Evolutionary conservation across 306 rosid genomes (phyloP).

Genomic region (Senna tora): DNA sequence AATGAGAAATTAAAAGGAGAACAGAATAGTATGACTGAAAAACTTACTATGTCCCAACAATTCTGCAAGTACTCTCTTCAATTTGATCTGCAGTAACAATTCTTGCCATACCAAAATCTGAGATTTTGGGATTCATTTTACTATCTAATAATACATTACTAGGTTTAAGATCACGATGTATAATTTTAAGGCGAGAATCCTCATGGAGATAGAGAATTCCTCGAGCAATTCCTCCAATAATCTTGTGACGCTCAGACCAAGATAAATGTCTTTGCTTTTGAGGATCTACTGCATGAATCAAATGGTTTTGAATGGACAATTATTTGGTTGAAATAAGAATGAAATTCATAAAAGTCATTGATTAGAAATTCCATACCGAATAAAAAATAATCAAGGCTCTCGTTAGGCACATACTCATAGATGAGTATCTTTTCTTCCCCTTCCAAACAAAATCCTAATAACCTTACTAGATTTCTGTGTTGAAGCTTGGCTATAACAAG

Average conservation of each 20-base stretch:
- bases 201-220: constrained; percentile 49
- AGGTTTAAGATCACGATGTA: constrained; percentile 54
- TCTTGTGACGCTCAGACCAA: constrained; percentile 45
- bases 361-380: constrained; percentile 40
- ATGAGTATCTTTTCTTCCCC: constrained; percentile 59
- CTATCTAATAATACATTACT: constrained; percentile 45
- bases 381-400: constrained; percentile 56
- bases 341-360: not conserved
- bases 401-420: constrained; percentile 57
- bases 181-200: constrained; percentile 48
- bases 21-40: not conserved
- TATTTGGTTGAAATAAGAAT: constrained; percentile 6
- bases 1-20: not conserved
- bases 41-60: constrained; percentile 53
- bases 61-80: constrained; percentile 35
- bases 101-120: constrained; percentile 53
- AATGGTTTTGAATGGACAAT: not conserved
- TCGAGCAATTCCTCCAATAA: constrained; percentile 38
- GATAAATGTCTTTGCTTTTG: constrained; percentile 20
- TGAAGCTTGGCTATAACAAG: constrained; percentile 61
- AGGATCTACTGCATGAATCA: constrained; percentile 29
- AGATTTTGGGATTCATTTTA: constrained; percentile 48
- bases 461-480: constrained; percentile 59
- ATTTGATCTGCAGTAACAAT: constrained; percentile 35
- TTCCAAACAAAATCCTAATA: constrained; percentile 66